Evolutionary conservation across 1,139 yeast genomes (phyloP).

Genomic region (Candida sojae): DNA sequence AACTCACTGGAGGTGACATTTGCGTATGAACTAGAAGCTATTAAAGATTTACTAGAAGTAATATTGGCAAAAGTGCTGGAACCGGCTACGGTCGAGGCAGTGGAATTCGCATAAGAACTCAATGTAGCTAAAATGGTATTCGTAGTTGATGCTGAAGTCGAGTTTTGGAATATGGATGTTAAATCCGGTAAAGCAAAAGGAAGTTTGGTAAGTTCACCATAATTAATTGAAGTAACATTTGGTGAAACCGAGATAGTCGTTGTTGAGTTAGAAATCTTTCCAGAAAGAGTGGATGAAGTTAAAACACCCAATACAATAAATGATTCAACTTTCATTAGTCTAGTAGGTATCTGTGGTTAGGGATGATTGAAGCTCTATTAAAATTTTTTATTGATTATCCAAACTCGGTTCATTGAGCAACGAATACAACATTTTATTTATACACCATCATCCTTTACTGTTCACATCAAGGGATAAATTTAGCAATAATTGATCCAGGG

Average conservation of each 20-base stretch:
- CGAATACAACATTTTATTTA: not conserved
- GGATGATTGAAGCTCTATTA: not conserved
- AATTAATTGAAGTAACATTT: not conserved
- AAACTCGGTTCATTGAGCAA: not conserved
- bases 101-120: not conserved
- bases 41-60: not conserved
- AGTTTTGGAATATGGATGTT: not conserved
- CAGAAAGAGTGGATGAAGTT: not conserved
- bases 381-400: not conserved
- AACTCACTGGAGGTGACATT: not conserved
- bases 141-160: not conserved
- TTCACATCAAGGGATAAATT: not conserved
- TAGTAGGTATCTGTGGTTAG: not conserved
- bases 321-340: slow-evolving; percentile 1
- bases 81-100: not conserved
- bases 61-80: not conserved
- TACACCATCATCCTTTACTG: not conserved
- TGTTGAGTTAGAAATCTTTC: not conserved
- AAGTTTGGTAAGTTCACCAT: slow-evolving; percentile 2
- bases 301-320: slow-evolving; percentile 1
- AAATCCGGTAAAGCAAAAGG: not conserved
- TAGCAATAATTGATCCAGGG: not conserved
- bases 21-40: not conserved
- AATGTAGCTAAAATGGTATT: not conserved
- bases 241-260: not conserved